These are phyloP conservation scores for Monilinia vaccinii-corymbosi DNA, from an alignment of 2,329 filamentous ascomycete species.

Conservation along the genomic window DNA sequence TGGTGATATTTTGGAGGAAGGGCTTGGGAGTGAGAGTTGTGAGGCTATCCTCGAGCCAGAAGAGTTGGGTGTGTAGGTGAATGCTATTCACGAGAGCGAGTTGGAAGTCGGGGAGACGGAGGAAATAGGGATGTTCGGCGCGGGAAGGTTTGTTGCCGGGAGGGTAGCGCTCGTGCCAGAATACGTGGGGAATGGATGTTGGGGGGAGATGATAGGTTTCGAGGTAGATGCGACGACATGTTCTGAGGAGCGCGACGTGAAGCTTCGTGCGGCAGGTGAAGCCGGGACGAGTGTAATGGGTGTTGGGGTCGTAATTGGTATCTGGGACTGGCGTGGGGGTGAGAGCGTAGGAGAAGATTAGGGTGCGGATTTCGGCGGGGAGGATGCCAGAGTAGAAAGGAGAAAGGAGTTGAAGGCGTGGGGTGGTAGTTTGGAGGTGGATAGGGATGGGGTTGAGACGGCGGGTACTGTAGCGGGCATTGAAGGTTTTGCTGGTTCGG, in stretches of 20 bases:
- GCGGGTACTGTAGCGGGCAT: neutral
- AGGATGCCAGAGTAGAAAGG: neutral
- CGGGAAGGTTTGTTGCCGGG: neutral
- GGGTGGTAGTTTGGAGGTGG: neutral
- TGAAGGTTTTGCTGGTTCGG: neutral
- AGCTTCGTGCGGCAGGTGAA: constrained; percentile 13
- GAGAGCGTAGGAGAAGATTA: constrained; percentile 1
- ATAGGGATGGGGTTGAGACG: neutral
- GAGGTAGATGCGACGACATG: constrained; percentile 19
- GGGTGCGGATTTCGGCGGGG: neutral
- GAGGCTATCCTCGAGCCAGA: constrained; percentile 20
- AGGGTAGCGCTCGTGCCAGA: constrained; percentile 14
- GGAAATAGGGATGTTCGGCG: constrained; percentile 12
- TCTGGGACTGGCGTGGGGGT: neutral
- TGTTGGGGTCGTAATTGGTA: neutral
- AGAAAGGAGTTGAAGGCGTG: neutral
- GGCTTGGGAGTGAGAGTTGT: neutral
- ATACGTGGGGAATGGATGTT: constrained; percentile 17
- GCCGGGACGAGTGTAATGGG: constrained; percentile 15
- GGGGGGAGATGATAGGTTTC: constrained; percentile 21
- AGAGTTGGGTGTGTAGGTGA: constrained; percentile 20
- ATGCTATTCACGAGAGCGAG: constrained; percentile 8
- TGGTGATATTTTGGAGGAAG: constrained; percentile 15
- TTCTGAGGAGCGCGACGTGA: constrained; percentile 16
- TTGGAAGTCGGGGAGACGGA: constrained; percentile 12